Evolutionary conservation across 2,329 filamentous ascomycete genomes (phyloP).

Genomic region (Talaromyces sp.): DNA sequence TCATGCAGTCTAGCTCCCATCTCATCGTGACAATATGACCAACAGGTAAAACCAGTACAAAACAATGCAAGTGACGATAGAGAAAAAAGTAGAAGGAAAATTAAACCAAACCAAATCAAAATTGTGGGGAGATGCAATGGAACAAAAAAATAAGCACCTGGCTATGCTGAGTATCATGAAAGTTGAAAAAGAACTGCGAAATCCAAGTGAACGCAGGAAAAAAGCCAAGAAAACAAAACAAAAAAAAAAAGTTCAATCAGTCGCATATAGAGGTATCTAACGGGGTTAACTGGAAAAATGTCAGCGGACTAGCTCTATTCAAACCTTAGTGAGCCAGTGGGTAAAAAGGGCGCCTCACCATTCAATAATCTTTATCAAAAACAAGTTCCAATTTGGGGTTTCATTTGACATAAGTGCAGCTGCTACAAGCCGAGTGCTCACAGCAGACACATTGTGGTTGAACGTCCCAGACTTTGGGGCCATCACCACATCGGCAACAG

Average conservation of each 20-base stretch:
- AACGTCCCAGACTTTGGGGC: constrained; percentile 40
- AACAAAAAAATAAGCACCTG: constrained; percentile 11
- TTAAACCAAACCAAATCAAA: constrained; percentile 1
- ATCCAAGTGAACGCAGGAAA: background rate
- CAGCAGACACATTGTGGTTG: constrained; percentile 39
- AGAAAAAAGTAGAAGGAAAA: constrained; percentile 2
- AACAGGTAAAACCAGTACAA: constrained; percentile 10
- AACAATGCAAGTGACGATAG: constrained; percentile 10
- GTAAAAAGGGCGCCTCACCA: constrained; percentile 13
- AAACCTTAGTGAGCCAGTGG: background rate
- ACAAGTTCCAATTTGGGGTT: background rate
- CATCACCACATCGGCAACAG: constrained; percentile 44
- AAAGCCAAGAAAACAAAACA: background rate
- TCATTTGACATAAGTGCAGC: constrained; percentile 36
- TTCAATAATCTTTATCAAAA: constrained; percentile 7
- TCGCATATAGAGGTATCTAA: background rate
- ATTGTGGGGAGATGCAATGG: constrained; percentile 12
- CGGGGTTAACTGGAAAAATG: background rate
- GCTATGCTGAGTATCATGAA: constrained; percentile 14
- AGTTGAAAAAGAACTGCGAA: background rate
- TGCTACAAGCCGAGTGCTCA: constrained; percentile 33
- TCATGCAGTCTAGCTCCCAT: constrained; percentile 14
- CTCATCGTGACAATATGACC: constrained; percentile 11
- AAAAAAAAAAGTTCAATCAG: background rate
- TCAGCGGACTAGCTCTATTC: background rate